Base-by-base conservation (phyloP, 1,139 yeast genomes). In the Neolecta irregularis region DNA sequence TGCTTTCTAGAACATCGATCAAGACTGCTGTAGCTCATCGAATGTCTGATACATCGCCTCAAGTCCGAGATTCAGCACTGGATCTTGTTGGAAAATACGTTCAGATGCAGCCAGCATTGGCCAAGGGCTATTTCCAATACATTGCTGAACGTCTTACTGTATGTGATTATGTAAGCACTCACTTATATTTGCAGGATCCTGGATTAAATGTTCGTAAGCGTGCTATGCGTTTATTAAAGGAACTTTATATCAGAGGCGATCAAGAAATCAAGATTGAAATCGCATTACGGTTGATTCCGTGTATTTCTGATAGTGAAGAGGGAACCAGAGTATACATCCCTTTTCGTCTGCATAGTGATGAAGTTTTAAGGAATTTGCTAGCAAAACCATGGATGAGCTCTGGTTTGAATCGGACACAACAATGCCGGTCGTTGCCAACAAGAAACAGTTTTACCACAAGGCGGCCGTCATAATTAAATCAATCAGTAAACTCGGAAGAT, bases 11-110 rank as follows among this genome's bases (percentile, higher is more conserved):
- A 1, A 63, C 69, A 1, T 55, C 58, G 17, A 65, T 79, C 4
- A 72, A 66, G 43, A 58, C 57, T 6, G 62, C 76, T 0, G 58
- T 80, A 4, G 59, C 72, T 1, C 57, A 54, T 6, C 56, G 73
- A 34, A 55, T 80, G 25, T 54, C 50, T 4, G 88, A 78, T 44
- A 49, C 62, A 1, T 76, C 85, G 1, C 70, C 92, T 0, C 64
- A 74, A 37, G 88, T 80, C 0, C 63, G 83, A 41, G 85, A 76
- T 48, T 79, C 92, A 0, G 73, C 74, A 2, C 57, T 80, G 19
- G 92, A 79, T 31, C 60, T 81, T 35, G 55, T 79, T 20, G 65
- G 68, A 9, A 64, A 65, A 35, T 72, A 68, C 42, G 50, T 75
- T 33, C 46, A 52, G 2, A 46, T 58, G 1, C 61, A 62, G 38